A percentile compares a stretch with the other conserved stretches of the same genome.
These are phyloP conservation scores for Rhizopus delemar DNA, from an alignment of 371 early-diverging fungal species.

Conservation along the genomic window DNA sequence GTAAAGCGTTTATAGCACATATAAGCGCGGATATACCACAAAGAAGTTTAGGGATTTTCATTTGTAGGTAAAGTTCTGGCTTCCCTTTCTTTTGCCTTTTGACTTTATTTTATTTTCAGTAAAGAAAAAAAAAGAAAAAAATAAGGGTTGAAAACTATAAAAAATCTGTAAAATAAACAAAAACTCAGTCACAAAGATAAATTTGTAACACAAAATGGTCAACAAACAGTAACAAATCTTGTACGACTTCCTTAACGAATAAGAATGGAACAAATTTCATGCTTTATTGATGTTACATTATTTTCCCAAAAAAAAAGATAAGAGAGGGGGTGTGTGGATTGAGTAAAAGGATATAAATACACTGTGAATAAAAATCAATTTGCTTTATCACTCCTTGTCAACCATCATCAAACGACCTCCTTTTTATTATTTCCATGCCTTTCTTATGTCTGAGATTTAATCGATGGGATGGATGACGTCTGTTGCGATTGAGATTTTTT, in stretches of 20 bases:
- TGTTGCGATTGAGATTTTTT: no score
- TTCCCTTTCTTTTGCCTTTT: constrained; percentile 2
- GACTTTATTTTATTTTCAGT: neutral
- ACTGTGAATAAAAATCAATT: no score
- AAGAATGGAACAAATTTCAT: neutral
- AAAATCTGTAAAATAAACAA: constrained; percentile 1
- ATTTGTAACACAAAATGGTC: neutral
- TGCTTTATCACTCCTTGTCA: no score
- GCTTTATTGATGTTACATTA: neutral
- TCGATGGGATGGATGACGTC: no score
- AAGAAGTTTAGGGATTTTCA: constrained; percentile 24
- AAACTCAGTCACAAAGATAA: constrained; percentile 5
- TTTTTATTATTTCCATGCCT: no score
- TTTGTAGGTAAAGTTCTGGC: constrained; percentile 1
- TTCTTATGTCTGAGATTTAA: no score
- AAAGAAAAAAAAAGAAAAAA: constrained; percentile 4
- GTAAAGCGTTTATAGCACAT: constrained; percentile 25
- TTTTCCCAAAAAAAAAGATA: no score
- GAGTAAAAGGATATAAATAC: no score
- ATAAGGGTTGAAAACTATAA: neutral
- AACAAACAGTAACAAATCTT: constrained; percentile 1
- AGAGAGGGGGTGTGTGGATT: no score
- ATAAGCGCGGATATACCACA: constrained; percentile 24
- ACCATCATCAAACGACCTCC: no score
- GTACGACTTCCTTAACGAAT: neutral